phyloP scores from a whole-genome alignment of 2,329 filamentous ascomycete species.

The Diaporthe sp. region DNA sequence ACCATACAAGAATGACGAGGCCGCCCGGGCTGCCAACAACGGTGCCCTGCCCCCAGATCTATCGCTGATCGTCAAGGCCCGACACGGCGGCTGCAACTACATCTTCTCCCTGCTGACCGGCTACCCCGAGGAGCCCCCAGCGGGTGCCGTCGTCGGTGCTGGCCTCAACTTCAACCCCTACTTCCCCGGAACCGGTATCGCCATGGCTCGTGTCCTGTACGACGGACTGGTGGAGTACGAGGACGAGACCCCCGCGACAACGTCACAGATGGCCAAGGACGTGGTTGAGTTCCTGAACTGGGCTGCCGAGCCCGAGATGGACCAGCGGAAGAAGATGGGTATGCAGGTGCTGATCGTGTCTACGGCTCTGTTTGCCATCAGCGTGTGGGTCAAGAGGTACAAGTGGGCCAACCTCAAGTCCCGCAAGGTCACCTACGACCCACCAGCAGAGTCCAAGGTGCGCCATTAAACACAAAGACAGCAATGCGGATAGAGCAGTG shows the following conservation, averaged over 20 bases:
- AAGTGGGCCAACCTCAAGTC: slow-evolving; percentile 98
- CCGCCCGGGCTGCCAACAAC: slow-evolving; percentile 97
- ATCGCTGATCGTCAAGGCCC: slow-evolving; percentile 96
- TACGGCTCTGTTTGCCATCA: slow-evolving; percentile 83
- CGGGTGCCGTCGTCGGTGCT: slow-evolving; percentile 84
- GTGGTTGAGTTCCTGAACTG: slow-evolving; percentile 99
- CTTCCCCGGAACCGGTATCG: slow-evolving; percentile 99
- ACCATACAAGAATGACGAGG: slow-evolving; percentile 99
- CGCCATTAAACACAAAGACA: slow-evolving; percentile 56
- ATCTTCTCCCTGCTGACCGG: slow-evolving; percentile 97
- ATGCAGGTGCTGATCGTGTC: slow-evolving; percentile 92
- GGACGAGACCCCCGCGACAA: slow-evolving; percentile 92
- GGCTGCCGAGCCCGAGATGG: slow-evolving; percentile 99
- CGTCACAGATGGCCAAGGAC: slow-evolving; percentile 99
- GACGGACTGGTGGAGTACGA: slow-evolving; percentile 98
- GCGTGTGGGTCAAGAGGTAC: slow-evolving; percentile 99
- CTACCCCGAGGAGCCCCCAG: slow-evolving; percentile 95
- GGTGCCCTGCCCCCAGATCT: slow-evolving; percentile 98
- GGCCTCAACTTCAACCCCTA: slow-evolving; percentile 99
- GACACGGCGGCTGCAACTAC: slow-evolving; percentile 98
- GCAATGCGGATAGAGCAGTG: slow-evolving; percentile 35
- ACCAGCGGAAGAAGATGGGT: slow-evolving; percentile 99
- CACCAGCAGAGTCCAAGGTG: slow-evolving; percentile 68
- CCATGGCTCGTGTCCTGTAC: slow-evolving; percentile 98
- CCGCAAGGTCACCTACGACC: slow-evolving; percentile 90